Evolutionary conservation across 1,284 basidiomycete genomes (phyloP), one percentile per base, ranked within the genome.

Genomic region (Ustilago xerochloae): DNA sequence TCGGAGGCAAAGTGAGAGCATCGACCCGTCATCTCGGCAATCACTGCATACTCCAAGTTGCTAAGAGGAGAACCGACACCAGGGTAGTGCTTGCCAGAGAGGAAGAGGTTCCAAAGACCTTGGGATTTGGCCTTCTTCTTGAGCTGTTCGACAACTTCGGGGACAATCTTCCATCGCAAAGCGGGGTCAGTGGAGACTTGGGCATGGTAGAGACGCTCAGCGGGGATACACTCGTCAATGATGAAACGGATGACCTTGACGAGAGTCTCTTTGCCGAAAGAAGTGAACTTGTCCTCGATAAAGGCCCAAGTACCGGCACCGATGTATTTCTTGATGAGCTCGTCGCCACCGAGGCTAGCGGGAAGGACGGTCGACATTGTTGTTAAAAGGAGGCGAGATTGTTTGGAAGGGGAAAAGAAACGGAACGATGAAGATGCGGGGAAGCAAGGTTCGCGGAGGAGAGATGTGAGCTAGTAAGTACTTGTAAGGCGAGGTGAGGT

Each of bases 31-130:
- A 98, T 86, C 86, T 99, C 96, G 39, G 94, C 94, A 90, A 98
- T 96, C 39, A 97, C 91, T 48, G 92, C 93, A 85, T 99, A 99
- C 92, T 98, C 95, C 58, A 99, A 88, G 85, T 98, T 98, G 28
- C 90, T 91, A 75, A 98, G 87, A 15, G 92, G 91, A n/a, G 93
- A 91, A 53, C 96, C 95, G 80, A 65, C 53, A 41, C 70, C 59
- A 15, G 93, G 93, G 85, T 96, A 97, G 85, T 97, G 94, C 48
- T 90, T 88, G 86, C 93, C 94, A 88, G 92, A 94, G 70, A 98
- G 87, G 88, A 98, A 98, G 43, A 99, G 88, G 85, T 98, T 98
- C 96, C 96, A 99, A 47, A 99, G 88, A 2, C 96, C 96, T 38
- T 90, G 88, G 78, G 90, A 88, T 86, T 91, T 92, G 4, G 96